Percentiles rank a stretch among this genome's conserved stretches.
Conservation (phyloP, 2,329 filamentous ascomycete species). For the Curvularia hawaiiensis region DNA sequence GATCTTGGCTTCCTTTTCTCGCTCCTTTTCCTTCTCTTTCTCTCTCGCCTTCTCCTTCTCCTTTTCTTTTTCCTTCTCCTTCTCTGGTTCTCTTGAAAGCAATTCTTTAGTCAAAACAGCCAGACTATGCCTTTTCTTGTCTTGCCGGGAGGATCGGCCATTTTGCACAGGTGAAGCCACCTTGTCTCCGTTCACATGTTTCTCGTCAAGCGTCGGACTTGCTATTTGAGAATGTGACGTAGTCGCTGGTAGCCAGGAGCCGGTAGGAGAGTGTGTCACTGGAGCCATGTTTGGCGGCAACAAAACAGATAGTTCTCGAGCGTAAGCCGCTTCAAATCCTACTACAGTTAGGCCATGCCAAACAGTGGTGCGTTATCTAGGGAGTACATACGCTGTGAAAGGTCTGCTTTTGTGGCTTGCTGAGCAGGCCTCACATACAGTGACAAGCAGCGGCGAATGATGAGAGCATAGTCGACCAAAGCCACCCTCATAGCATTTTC, state of each 20-base stretch:
- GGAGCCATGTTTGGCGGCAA: conserved; percentile 42
- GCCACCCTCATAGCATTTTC: conserved; percentile 84
- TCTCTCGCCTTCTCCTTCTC: neutral
- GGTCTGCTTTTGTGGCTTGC: conserved; percentile 63
- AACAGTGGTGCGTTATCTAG: conserved; percentile 2
- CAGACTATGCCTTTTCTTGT: conserved; percentile 48
- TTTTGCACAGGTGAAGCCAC: conserved; percentile 30
- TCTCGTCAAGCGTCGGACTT: conserved; percentile 31
- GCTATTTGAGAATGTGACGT: conserved; percentile 36
- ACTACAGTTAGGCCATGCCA: conserved; percentile 21
- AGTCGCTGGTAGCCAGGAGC: conserved; percentile 40
- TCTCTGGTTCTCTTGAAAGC: conserved; percentile 29
- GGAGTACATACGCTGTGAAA: conserved; percentile 65
- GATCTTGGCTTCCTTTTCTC: conserved; percentile 21
- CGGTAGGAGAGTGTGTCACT: conserved; percentile 39
- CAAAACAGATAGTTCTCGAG: conserved; percentile 50
- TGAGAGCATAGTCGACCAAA: conserved; percentile 85
- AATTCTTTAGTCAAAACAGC: conserved; percentile 47
- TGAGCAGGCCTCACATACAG: conserved; percentile 69
- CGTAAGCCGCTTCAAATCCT: conserved; percentile 55
- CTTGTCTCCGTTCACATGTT: conserved; percentile 34
- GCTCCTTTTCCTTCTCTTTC: conserved; percentile 10
- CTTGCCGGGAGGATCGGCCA: conserved; percentile 37
- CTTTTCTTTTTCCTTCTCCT: conserved; percentile 14
- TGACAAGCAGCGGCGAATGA: conserved; percentile 80